Conservation (phyloP, 345 rosid genomes). For the rapeseed (Brassica napus) region Da-Ae NC_063452.1:16991001-16991500, state of each 20-base stretch:
- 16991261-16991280: slow-evolving; percentile 2
- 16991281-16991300: slow-evolving; percentile 22
- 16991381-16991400: slow-evolving; percentile 46
- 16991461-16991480: slow-evolving; percentile 68
- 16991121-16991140: background rate
- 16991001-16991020: background rate
- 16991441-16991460: slow-evolving; percentile 50
- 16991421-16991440: slow-evolving; percentile 10
- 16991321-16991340: slow-evolving; percentile 24
- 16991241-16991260: background rate
- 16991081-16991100: background rate
- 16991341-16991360: slow-evolving; percentile 27
- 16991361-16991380: slow-evolving; percentile 38
- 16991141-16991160: background rate
- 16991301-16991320: slow-evolving; percentile 32
- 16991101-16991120: background rate
- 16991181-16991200: slow-evolving; percentile 20
- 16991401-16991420: slow-evolving; percentile 52
- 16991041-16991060: background rate
- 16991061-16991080: background rate
- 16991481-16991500: slow-evolving; percentile 56
- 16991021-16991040: background rate
- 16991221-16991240: slow-evolving; percentile 14
- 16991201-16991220: slow-evolving; percentile 35
- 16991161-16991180: background rate